Base-by-base conservation (phyloP, 306 rosid genomes). In the Casuarina equisetifolia region DNA sequence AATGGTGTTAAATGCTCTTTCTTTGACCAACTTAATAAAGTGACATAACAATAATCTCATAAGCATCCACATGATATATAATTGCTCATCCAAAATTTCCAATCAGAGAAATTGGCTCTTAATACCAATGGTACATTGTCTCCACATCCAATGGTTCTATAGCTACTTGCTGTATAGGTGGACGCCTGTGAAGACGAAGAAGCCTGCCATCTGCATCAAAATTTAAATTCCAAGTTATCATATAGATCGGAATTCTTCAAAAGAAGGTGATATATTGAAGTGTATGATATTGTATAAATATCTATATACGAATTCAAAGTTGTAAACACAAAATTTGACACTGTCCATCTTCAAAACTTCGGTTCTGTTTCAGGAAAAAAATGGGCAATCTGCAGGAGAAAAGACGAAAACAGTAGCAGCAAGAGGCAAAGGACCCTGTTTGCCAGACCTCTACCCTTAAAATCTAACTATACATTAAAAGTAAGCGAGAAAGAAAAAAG, bases 201-300 rank as follows among this genome's bases (percentile, higher is more conserved):
- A 94, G 36, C 98, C 98, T 10, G 89, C 80, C 98, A 91, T 93
- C 98, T 93, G 98, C 97, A 88, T 75, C 84, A 82, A 16, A 84
- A 73, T 82, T 66, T 19, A 63, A 73, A 44, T 25, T 10, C 15
- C 43, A 16, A 52, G 36, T 64, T 52, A 69, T 44, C 32, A 11
- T 5, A 25, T 25, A 25, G 32, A 25, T 25, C 1, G 32, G 32
- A 25, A 25, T 25, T 25, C 32, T 25, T 25, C 32, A 45, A 45
- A 46, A 71, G 66, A 16, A 73, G 0, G 44, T 50, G 45, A 71
- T 19, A 13, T 40, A 17, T 53, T 49, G 48, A 76, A 44, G 55
- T 55, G 32, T 5, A 57, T 8, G 12, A 58, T 4, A 8, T 4
- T 11, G 25, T 1, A 25, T 57, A 36, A 3, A 57, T 25, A 25